Base-by-base conservation (phyloP, 768 basidiomycete genomes). In the Tephrocybe sp. region DNA sequence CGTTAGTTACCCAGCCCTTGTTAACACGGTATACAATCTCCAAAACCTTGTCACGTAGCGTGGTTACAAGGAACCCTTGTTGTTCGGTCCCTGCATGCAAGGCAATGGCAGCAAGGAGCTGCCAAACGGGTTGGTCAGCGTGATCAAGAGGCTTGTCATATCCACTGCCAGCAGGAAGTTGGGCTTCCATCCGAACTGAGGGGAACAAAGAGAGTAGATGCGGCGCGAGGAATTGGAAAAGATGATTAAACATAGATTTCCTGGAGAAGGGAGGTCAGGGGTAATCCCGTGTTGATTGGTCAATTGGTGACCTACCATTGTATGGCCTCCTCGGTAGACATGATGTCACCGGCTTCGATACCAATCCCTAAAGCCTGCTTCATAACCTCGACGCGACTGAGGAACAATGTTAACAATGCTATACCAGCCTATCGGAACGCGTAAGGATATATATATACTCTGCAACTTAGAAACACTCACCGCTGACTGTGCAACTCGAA, bases 121-220 rank as follows among this genome's bases (percentile, higher is more conserved):
- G 87, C 93, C 94, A 97, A n/a, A 92, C 89, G 12, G 89, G 90
- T 66, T 90, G 89, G 69, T 96, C 92, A 48, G 88, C 76, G 51
- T 79, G 74, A 63, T 89, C 88, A 30, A 78, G 76, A 1, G 76
- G 70, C 14, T 71, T 66, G 22, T 66, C 53, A 34, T 68, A 69
- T 23, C 68, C 26, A 7, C 26, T 26, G 26, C 26, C 68, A 13
- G 64, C 69, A 40, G 67, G 72, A 34, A 63, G 66, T 39, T 51
- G 54, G 51, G 75, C 65, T 44, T 84, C 57, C 47, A 76, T 82
- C 46, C 93, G 85, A 14, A 88, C 85, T 3, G 96, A 97, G 1
- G 97, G 95, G 80, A 98, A 98, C 20, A 98, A 80, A 19, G 76
- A 65, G 20, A 86, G 76, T 35, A 98, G 78, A 58, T 90, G 81